Evolutionary conservation across 495 filamentous ascomycete genomes (phyloP), one percentile per base, ranked within the genome.

Genomic region (Daldinia grandis): DNA sequence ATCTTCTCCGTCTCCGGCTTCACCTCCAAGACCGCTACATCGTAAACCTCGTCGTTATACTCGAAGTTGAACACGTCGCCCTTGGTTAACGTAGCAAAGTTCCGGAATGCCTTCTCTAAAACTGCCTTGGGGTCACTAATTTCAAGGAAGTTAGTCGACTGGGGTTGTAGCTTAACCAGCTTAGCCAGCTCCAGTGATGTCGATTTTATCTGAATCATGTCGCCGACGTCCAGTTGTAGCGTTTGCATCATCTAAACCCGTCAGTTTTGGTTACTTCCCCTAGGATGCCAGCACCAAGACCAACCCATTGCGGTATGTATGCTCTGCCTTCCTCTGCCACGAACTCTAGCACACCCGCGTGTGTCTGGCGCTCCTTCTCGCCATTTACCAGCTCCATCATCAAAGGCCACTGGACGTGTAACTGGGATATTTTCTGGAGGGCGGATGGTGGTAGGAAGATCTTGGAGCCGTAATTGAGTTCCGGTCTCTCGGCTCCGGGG

Each of bases 341-440:
- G 76, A 99, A 99, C 76, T 99, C 95, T 67, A 99, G 80, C 53
- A 98, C 96, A 81, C 95, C 95, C 6, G 92, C 94, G 81, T 99
- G 96, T 24, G 93, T 93, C 76, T 89, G 88, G 69, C 83, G 89
- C 15, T 89, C 89, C 76, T 89, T 90, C 19, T 89, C 86, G 4
- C 94, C 94, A 78, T 98, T 98, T 62, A 90, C 89, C 31, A 99
- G 85, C 86, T 98, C 94, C 77, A 99, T 95, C 64, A 98, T 86
- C 87, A 99, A 96, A 0, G 95, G 95, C 82, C 97, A 99, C 68
- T 95, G 93, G 66, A 99, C 96, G 79, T 98, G 95, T n/a, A 99
- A 84, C 70, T 92, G 84, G 1, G 95, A 96, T 66, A 99, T 89
- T 78, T 97, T 98, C 81, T 99, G 94, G 19, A 99, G 86, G 10